These are phyloP conservation scores for Amanita fuliginea DNA, from an alignment of 768 basidiomycete genomes.

Conservation along the genomic window DNA sequence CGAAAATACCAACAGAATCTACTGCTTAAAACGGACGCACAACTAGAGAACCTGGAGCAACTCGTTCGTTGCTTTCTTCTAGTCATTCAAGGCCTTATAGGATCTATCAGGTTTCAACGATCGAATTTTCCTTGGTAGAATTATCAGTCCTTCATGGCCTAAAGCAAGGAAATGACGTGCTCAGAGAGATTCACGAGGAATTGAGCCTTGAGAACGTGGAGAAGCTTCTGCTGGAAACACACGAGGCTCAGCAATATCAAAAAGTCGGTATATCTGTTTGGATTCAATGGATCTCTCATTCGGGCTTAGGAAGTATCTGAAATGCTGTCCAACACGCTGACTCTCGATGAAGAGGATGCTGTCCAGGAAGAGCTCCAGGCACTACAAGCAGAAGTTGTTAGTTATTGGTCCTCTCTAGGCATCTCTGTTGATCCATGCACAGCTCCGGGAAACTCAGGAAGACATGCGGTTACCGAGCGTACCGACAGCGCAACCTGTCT, in stretches of 20 bases:
- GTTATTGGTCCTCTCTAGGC: constrained; percentile 14
- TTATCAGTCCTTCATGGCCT: constrained; percentile 88
- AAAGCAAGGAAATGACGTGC: constrained; percentile 85
- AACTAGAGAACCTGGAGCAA: constrained; percentile 82
- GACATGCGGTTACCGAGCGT: constrained; percentile 38
- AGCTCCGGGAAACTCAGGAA: constrained; percentile 22
- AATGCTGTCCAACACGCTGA: constrained; percentile 72
- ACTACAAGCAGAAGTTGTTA: constrained; percentile 54
- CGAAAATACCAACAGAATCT: constrained; percentile 92
- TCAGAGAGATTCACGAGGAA: constrained; percentile 91
- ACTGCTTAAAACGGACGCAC: constrained; percentile 78
- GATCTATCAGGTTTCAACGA: constrained; percentile 69
- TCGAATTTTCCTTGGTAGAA: constrained; percentile 94
- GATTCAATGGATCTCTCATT: constrained; percentile 1
- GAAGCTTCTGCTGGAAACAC: constrained; percentile 84
- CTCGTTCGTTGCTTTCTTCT: constrained; percentile 38
- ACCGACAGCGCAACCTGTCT: constrained; percentile 35
- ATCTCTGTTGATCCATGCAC: constrained; percentile 7
- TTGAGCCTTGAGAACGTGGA: constrained; percentile 92
- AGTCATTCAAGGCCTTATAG: not conserved
- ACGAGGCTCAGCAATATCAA: constrained; percentile 89
- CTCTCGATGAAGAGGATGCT: constrained; percentile 85
- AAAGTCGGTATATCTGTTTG: constrained; percentile 33
- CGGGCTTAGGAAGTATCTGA: constrained; percentile 79
- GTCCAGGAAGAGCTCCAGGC: constrained; percentile 75